Base-by-base conservation (phyloP, 2,329 filamentous ascomycete species). In the Cladosporium sp. region DNA sequence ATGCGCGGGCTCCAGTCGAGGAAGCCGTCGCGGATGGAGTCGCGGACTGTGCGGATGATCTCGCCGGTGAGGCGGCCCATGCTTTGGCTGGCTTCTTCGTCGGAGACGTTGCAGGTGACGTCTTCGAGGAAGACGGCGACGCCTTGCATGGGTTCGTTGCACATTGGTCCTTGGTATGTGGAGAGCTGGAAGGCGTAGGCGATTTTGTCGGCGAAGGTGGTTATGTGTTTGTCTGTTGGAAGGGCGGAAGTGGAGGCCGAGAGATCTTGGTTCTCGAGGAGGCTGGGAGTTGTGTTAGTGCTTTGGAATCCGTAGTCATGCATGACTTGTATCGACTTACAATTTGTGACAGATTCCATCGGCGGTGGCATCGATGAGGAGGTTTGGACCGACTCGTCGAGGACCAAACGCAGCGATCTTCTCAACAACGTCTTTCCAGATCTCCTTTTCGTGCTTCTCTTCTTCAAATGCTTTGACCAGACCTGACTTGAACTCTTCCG, bases 1-100 rank as follows among this genome's bases (percentile, higher is more conserved):
- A 99, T 86, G n/a, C 95, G 89, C 0, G 95, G 91, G 46, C 90
- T 94, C 95, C 95, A 99, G 82, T 98, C 95, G 21, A 97, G 83
- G 82, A 98, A 97, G 26, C 89, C 94, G 69, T 89, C 84, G 60
- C 89, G 87, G 67, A 99, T 92, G n/a, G 89, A 86, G 55, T 92
- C 88, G 71, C 94, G 92, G 21, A 94, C 89, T 0, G 91, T 90
- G 77, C 93, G 93, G 81, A 99, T 97, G 53, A 96, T 88, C 80
- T 98, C 95, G 68, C 95, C 93, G 0, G 93, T 98, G 0, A 98
- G 82, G 2, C 93, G 90, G 72, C 91, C 91, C 18, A 93, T 82
- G 62, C 86, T 87, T 71, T 92, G 89, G 16, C 84, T 81, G 16
- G 85, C 83, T 2, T 89, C 85, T 18, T 84, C 73, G 55, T 82